Evolutionary conservation across 2,329 filamentous ascomycete species (phyloP).

Genomic region (Acephala macrosclerotiorum): DNA sequence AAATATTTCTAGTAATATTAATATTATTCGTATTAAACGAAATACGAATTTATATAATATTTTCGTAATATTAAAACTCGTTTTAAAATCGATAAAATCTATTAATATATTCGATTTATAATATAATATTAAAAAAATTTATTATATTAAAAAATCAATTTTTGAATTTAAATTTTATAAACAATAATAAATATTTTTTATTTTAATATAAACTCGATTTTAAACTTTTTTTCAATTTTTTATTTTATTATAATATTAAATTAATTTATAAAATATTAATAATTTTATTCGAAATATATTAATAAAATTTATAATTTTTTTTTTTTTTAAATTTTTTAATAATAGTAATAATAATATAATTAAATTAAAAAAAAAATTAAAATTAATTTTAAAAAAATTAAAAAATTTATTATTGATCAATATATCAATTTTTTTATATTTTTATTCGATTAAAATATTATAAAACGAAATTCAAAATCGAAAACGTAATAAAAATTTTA

Average conservation of each 20-base stretch:
- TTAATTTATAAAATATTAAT: conserved; percentile 7
- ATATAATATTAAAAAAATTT: conserved; percentile 17
- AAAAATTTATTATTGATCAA: conserved; percentile 14
- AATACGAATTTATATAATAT: no score
- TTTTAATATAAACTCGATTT: conserved; percentile 15
- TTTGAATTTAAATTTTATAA: conserved; percentile 8
- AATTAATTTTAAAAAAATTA: conserved; percentile 18
- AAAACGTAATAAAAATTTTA: conserved; percentile 14
- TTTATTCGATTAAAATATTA: background rate
- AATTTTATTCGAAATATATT: conserved; percentile 10
- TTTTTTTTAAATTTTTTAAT: background rate
- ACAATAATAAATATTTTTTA: conserved; percentile 8
- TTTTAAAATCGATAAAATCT: conserved; percentile 7
- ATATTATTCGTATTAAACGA: no score
- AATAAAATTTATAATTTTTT: conserved; percentile 10
- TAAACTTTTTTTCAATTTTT: conserved; percentile 1
- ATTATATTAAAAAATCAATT: conserved; percentile 15
- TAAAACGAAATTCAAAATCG: conserved; percentile 17
- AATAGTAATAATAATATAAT: conserved; percentile 17
- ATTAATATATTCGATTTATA: conserved; percentile 2
- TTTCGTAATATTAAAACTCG: background rate
- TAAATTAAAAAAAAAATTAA: conserved; percentile 18
- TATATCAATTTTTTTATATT: conserved; percentile 15
- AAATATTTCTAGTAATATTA: no score
- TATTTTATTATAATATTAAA: conserved; percentile 12